phyloP scores from a whole-genome alignment of 2,329 filamentous ascomycete species.

The Aspergillus arachidicola region DNA sequence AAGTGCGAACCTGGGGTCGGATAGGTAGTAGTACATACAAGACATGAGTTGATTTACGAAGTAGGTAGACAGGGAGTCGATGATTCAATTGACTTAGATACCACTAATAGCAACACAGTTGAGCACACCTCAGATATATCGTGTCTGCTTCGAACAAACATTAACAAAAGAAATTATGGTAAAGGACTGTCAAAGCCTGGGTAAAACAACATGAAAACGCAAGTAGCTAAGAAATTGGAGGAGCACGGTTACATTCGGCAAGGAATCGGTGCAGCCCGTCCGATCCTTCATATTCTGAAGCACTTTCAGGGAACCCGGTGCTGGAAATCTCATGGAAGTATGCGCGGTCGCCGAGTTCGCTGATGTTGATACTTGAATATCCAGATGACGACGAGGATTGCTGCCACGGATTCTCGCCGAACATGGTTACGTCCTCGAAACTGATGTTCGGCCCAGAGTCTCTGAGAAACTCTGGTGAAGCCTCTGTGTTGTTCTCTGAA shows the following conservation, averaged over 20 bases:
- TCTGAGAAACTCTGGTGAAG: slow-evolving; percentile 26
- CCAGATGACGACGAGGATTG: slow-evolving; percentile 50
- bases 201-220: slow-evolving; percentile 4
- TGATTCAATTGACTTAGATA: not conserved
- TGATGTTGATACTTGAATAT: slow-evolving; percentile 61
- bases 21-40: not conserved
- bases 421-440: slow-evolving; percentile 47
- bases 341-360: slow-evolving; percentile 49
- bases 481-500: slow-evolving; percentile 32
- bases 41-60: not conserved
- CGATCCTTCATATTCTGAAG: slow-evolving; percentile 62
- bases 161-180: slow-evolving; percentile 8
- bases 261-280: slow-evolving; percentile 69
- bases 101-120: not conserved
- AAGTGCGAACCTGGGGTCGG: too few species aligned
- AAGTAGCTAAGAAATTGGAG: slow-evolving; percentile 18
- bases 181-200: slow-evolving; percentile 22
- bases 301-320: slow-evolving; percentile 30
- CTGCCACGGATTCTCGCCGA: slow-evolving; percentile 57
- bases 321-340: slow-evolving; percentile 46
- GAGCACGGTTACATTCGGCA: slow-evolving; percentile 61
- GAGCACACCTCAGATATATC: not conserved
- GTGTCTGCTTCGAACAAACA: not conserved
- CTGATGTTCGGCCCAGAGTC: slow-evolving; percentile 34
- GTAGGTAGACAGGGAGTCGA: not conserved